Evolutionary conservation across 371 early-diverging fungal genomes (phyloP), one percentile per base, ranked within the genome.

Genomic region (Circinella umbellata): DNA sequence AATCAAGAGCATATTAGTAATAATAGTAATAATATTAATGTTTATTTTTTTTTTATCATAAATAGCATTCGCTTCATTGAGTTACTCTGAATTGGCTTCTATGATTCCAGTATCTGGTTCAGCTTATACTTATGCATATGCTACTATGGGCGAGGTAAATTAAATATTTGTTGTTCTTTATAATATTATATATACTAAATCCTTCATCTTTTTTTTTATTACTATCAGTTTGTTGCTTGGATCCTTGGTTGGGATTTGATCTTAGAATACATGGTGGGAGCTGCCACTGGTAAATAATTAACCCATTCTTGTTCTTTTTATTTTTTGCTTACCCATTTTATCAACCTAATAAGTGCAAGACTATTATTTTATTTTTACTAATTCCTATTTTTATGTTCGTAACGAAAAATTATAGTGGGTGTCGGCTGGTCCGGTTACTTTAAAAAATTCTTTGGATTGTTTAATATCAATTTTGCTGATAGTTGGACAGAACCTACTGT

Each of bases 51-150:
- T 42, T 36, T 18, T 63, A 62, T 39, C 5, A 3, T n/a, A 36
- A 34, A 46, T 55, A 83, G 89, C 81, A 4, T 86, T 92, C 66
- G 90, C 93, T 4, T 93, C 92, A 0, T 78, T 95, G 7, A 92
- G 90, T 63, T 95, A 94, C 70, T 88, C 93, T 36, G 95, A 95
- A 79, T 81, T 95, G 81, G 90, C 94, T 1, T 88, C 92, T 15
- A 90, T 91, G 90, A 90, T 95, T 49, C 95, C 95, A 4, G 89
- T 94, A 14, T 86, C 94, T 20, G 95, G 95, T 27, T 93, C 93
- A 0, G 91, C 94, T 9, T 95, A 93, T 72, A 91, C 94, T 0
- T 94, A 92, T 68, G 87, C 92, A 14, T 94, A 94, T 68, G 92
- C 93, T 3, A 93, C 94, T 1, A 85, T 94, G 81, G 95, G 95